Evolutionary conservation across 768 basidiomycete genomes (phyloP), one percentile per base, ranked within the genome.

Genomic region (Hirschioporus abietinus): DNA sequence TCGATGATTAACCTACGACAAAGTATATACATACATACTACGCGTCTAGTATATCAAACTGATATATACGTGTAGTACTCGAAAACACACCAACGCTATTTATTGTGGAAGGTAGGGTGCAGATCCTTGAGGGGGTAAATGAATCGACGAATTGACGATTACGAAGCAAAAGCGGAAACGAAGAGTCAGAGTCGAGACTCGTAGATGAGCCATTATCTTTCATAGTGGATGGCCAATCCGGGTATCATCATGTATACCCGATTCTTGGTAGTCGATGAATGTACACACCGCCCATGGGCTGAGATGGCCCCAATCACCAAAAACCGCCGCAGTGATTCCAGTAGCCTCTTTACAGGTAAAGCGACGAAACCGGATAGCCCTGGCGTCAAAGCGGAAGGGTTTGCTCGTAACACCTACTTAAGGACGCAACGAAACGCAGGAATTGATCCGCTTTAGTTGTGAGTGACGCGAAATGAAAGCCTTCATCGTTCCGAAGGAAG

Each of bases 21-120:
- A n/a, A n/a, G n/a, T n/a, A n/a, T n/a, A n/a, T n/a, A n/a, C n/a
- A n/a, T n/a, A n/a, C n/a, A n/a, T n/a, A n/a, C n/a, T n/a, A n/a
- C n/a, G 8, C 30, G 8, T 67, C 66, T 52, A 71, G 76, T 7
- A 72, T 70, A n/a, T 68, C 68, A 26, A 78, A 78, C 67, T 78
- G 66, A 66, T 58, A 58, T 15, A 3, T 59, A n/a, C 20, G 25
- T 9, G 25, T 59, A n/a, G 25, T 7, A 59, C 20, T 59, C 9
- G 9, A 3, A 59, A n/a, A n/a, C 9, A n/a, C 9, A 7, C 20
- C n/a, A n/a, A 59, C 25, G 7, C 20, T n/a, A 59, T n/a, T 3
- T 7, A 2, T 59, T 4, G 25, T n/a, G n/a, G 9, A 59, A n/a
- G 20, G 20, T 59, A 3, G 7, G 58, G 58, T n/a, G 58, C 58